Percentiles rank a stretch among this genome's conserved stretches.
phyloP scores from a whole-genome alignment of 805 yeast species.

The Komagataella populi region DNA sequence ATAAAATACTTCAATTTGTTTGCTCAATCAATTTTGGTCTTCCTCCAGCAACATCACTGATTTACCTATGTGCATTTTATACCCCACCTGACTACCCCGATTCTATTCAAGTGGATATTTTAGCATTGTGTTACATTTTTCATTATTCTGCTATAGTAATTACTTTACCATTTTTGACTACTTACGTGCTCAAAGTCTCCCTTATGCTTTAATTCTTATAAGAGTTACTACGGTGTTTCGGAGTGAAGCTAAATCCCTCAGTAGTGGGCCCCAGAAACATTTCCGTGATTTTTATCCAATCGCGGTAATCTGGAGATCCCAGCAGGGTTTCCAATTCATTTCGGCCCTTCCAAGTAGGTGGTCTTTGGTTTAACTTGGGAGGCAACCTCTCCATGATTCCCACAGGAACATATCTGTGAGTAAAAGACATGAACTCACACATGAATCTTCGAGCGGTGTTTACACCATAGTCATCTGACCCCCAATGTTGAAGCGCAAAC shows the following conservation, averaged over 20 bases:
- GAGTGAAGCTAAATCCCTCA: constrained; percentile 63
- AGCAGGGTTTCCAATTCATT: constrained; percentile 83
- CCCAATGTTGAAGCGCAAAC: constrained; percentile 93
- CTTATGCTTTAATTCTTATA: constrained; percentile 30
- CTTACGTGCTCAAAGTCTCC: constrained; percentile 48
- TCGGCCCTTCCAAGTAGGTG: constrained; percentile 88
- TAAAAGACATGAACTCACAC: constrained; percentile 90
- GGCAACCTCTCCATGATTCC: constrained; percentile 86
- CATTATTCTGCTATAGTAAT: constrained; percentile 62
- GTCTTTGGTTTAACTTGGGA: constrained; percentile 82
- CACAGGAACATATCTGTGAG: constrained; percentile 88
- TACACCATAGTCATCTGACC: constrained; percentile 90
- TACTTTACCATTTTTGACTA: constrained; percentile 61
- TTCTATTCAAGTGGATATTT: constrained; percentile 68
- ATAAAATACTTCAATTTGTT: constrained; percentile 54
- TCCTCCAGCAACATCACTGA: constrained; percentile 82
- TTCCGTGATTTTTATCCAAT: constrained; percentile 94
- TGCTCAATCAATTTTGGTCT: constrained; percentile 63
- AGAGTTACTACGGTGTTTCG: constrained; percentile 92
- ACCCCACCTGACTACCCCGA: constrained; percentile 46
- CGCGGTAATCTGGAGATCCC: constrained; percentile 74
- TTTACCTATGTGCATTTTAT: constrained; percentile 80
- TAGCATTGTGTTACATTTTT: constrained; percentile 59
- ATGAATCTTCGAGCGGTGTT: constrained; percentile 77
- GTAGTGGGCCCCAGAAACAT: constrained; percentile 86